Evolutionary conservation across 805 yeast species (phyloP).

Genomic region (Sugiyamaella marilandica): DNA sequence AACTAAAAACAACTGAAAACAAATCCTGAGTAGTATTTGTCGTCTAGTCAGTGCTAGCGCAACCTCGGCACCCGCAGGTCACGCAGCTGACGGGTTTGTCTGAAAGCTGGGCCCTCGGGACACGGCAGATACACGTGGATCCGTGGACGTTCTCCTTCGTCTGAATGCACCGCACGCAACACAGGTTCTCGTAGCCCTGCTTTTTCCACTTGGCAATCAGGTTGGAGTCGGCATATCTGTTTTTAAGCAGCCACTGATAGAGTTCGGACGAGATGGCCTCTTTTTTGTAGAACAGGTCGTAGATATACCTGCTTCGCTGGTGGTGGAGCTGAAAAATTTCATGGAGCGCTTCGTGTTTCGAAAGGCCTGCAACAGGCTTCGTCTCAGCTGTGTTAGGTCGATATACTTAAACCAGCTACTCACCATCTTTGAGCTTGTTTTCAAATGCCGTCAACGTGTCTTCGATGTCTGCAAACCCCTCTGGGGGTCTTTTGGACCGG

Average conservation of each 20-base stretch:
- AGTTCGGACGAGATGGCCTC: slow-evolving; percentile 61
- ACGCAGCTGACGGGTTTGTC: slow-evolving; percentile 51
- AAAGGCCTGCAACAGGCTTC: slow-evolving; percentile 39
- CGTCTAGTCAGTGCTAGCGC: slow-evolving; percentile 63
- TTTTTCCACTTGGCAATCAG: slow-evolving; percentile 82
- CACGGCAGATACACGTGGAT: slow-evolving; percentile 78
- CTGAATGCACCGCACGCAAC: slow-evolving; percentile 77
- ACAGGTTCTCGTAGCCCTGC: slow-evolving; percentile 79
- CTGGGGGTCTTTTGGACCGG: slow-evolving; percentile 57
- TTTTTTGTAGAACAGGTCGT: slow-evolving; percentile 65
- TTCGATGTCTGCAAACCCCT: slow-evolving; percentile 64
- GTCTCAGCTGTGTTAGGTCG: slow-evolving; percentile 33
- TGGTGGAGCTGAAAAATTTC: slow-evolving; percentile 66
- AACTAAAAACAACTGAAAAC: no score
- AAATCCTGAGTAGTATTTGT: not conserved
- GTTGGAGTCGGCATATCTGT: slow-evolving; percentile 60
- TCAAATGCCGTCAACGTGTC: slow-evolving; percentile 61
- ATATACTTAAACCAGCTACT: not conserved
- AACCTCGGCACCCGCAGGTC: slow-evolving; percentile 82
- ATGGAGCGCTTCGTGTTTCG: slow-evolving; percentile 59
- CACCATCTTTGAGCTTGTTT: slow-evolving; percentile 47
- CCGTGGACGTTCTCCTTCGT: slow-evolving; percentile 57
- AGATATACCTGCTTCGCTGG: slow-evolving; percentile 71
- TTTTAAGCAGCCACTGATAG: slow-evolving; percentile 67
- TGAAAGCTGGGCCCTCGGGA: slow-evolving; percentile 53